Evolutionary conservation across 768 basidiomycete species (phyloP).

Genomic region (Tremella fuciformis): DNA sequence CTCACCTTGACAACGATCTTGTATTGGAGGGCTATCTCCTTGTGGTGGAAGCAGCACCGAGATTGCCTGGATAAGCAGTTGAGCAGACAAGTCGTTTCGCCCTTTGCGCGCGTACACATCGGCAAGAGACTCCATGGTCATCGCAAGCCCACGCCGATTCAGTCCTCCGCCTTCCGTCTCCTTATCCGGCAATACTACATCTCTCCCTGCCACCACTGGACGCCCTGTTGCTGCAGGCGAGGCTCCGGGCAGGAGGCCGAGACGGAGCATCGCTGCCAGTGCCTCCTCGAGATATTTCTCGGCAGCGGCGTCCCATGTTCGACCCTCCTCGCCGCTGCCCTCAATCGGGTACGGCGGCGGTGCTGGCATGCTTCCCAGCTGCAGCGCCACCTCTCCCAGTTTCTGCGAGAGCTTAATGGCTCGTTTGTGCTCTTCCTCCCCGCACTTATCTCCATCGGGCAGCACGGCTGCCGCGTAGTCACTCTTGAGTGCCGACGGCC

Average conservation of each 20-base stretch:
- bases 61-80: conserved; percentile 48
- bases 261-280: conserved; percentile 34
- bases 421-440: conserved; percentile 35
- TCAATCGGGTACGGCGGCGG: conserved; percentile 20
- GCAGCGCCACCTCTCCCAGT: conserved; percentile 42
- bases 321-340: background rate
- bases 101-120: conserved; percentile 48
- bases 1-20: conserved; percentile 51
- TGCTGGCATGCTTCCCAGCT: conserved; percentile 14
- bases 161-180: conserved; percentile 33
- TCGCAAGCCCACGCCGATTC: conserved; percentile 44
- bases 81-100: conserved; percentile 38
- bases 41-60: conserved; percentile 42
- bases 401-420: conserved; percentile 48
- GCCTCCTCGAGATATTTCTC: conserved; percentile 41
- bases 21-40: conserved; percentile 20
- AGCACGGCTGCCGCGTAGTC: conserved; percentile 10
- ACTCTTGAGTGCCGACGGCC: conserved; percentile 19
- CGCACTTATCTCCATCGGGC: conserved; percentile 3
- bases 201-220: conserved; percentile 29
- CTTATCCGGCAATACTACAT: conserved; percentile 25
- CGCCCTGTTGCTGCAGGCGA: background rate
- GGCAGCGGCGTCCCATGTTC: conserved; percentile 33
- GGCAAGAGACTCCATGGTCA: conserved; percentile 49
- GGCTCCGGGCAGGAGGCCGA: conserved; percentile 13